Evolutionary conservation across 176 grass and related monocot genomes (phyloP), one percentile per base, ranked within the genome.

Genomic region (Areca catechu): DNA sequence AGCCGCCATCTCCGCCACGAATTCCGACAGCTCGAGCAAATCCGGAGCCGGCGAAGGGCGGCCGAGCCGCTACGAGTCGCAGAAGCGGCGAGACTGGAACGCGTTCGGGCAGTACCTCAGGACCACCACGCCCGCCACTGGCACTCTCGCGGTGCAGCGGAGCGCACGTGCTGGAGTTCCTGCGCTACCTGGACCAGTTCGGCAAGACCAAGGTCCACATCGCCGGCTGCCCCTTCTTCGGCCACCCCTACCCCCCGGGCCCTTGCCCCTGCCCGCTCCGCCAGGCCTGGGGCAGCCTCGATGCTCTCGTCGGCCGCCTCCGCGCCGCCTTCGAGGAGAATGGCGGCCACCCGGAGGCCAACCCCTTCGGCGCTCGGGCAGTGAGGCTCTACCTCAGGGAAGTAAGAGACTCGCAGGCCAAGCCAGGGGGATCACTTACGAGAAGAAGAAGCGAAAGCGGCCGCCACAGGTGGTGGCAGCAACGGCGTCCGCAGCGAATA

Each of bases 301-400:
- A 62, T 19, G 60, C 60, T 12, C 60, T 62, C 60, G 60, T 62
- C 60, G 60, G 60, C 60, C 60, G 60, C 10, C 60, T 62, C 60
- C 60, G 60, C 18, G 60, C 60, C 19, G 60, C 60, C 60, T 62
- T 62, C 60, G 60, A 62, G 60, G 60, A 62, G 60, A 62, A 62
- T 28, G 60, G 60, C 19, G 60, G 60, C 60, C 60, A 21, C 7
- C 37, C 19, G 60, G 60, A 62, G 60, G 30, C 30, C 19, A 62
- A 62, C 34, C 60, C 60, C 29, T 62, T 62, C 60, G 60, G 60
- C 60, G 60, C 60, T 10, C 34, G 60, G 2, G 60, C 19, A 12
- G 60, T 62, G 17, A 30, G 60, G 19, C 34, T 62, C 10, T 62
- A 48, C 60, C 60, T 62, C 10, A 62, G 60, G 60, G 60, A 62